Evolutionary conservation across 2,329 filamentous ascomycete genomes (phyloP), one percentile per base, ranked within the genome.

Genomic region (Aureobasidium sp.): DNA sequence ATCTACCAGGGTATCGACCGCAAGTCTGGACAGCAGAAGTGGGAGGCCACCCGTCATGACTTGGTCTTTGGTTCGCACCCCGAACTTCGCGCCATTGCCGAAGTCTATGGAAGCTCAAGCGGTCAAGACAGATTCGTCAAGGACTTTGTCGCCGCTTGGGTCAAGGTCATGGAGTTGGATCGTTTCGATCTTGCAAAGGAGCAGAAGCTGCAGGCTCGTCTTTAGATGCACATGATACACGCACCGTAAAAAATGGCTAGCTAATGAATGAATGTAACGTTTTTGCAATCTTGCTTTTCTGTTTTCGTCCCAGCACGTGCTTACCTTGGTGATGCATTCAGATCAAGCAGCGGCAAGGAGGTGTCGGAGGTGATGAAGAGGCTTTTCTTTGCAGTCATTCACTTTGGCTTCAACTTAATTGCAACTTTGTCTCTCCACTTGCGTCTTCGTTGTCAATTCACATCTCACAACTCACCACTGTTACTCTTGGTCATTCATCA

Each of bases 131-230:
- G 83, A 73, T 85, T 89, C 55, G 79, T 81, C 38, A 79, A 78
- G 68, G 85, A 89, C 72, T 89, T 89, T 62, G 76, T 88, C 14
- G 71, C 74, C 6, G 83, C 81, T 2, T 89, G 85, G 85, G 73
- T 74, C 62, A 89, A 89, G 81, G 79, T 89, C 10, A 84, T 85
- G 79, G 84, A 85, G 64, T 65, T 84, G 53, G 85, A 89, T 66
- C 78, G 85, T 11, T 89, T 81, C 63, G 85, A 88, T 59, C 56
- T 81, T 34, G 19, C 25, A 19, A 30, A 39, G 40, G 29, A 32
- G 32, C 41, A 41, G 34, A 30, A 42, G 32, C 21, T 47, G 12
- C 51, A 54, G 41, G 40, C 51, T 41, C 40, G 51, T 32, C 51
- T 54, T 30, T 54, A 40, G 38, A 41, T 52, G 14, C 22, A 44